These are phyloP conservation scores for Selenicereus undatus DNA, from an alignment of 148 eudicot species.

Conservation along the genomic window DNA sequence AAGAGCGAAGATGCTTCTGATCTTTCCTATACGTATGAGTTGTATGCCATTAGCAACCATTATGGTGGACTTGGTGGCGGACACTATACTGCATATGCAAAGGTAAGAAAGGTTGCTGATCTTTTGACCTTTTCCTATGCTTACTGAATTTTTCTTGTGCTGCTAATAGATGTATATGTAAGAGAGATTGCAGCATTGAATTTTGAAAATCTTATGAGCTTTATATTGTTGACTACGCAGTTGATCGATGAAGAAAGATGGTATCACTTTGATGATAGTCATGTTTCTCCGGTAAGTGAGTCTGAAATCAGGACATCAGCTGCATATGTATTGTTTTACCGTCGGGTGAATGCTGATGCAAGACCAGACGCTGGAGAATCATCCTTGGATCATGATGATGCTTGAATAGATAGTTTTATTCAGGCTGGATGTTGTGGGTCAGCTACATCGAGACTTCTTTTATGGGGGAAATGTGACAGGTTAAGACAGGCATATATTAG, in stretches of 20 bases:
- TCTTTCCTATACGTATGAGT: constrained; percentile 53
- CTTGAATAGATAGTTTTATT: constrained; percentile 22
- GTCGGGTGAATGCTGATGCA: constrained; percentile 44
- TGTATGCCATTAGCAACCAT: constrained; percentile 96
- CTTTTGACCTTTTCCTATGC: neutral
- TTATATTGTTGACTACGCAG: constrained; percentile 41
- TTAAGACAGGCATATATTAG: constrained; percentile 6
- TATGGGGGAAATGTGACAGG: neutral
- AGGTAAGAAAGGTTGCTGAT: constrained; percentile 39
- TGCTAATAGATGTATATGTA: neutral
- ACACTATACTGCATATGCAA: constrained; percentile 92
- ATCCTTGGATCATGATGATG: constrained; percentile 26
- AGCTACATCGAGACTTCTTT: neutral
- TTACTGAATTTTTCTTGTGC: neutral
- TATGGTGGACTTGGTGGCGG: constrained; percentile 99
- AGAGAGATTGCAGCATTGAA: too few relatives aligned
- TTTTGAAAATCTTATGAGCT: neutral
- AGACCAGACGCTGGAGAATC: constrained; percentile 30
- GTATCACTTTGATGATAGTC: constrained; percentile 96
- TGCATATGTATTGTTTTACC: constrained; percentile 93
- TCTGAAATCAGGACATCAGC: constrained; percentile 82
- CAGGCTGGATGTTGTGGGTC: constrained; percentile 1
- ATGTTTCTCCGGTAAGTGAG: constrained; percentile 74
- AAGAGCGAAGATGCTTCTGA: constrained; percentile 48
- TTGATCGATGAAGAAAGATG: constrained; percentile 80